Conservation (phyloP, 2,329 filamentous ascomycete species). For the Paecilomyces fulvus region DNA sequence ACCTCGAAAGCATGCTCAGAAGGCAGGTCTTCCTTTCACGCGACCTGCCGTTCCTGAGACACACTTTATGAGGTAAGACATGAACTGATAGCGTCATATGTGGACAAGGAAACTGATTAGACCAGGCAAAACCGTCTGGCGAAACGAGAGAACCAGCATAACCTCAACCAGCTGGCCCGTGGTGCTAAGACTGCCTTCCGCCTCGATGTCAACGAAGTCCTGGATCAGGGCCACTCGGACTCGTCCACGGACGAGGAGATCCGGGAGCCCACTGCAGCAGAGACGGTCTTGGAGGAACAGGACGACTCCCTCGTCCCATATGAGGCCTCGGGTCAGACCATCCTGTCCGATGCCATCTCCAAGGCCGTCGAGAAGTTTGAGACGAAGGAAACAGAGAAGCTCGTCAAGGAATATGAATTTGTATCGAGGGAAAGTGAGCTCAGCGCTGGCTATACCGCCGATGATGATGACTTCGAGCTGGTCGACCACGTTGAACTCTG, state of each 20-base stretch:
- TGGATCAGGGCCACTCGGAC: constrained; percentile 19
- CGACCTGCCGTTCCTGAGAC: constrained; percentile 11
- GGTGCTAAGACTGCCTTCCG: constrained; percentile 18
- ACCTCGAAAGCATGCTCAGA: constrained; percentile 1
- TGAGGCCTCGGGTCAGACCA: constrained; percentile 48
- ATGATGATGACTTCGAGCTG: constrained; percentile 36
- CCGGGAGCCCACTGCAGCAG: constrained; percentile 34
- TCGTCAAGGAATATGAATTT: constrained; percentile 55
- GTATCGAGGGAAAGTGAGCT: constrained; percentile 31
- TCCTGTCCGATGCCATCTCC: constrained; percentile 48
- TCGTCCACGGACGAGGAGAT: constrained; percentile 25
- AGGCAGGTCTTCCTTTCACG: constrained; percentile 6
- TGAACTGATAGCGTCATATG: not conserved
- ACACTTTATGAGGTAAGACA: constrained; percentile 11
- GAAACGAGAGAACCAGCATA: constrained; percentile 7
- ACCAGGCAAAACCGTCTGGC: not conserved
- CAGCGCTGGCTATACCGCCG: constrained; percentile 17
- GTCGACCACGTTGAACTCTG: constrained; percentile 25
- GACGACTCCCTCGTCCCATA: constrained; percentile 45
- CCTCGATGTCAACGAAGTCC: constrained; percentile 25
- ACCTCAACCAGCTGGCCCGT: constrained; percentile 11
- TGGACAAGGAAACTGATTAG: not conserved
- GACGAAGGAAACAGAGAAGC: constrained; percentile 51
- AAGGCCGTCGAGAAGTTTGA: constrained; percentile 54
- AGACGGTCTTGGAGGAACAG: constrained; percentile 38